These are phyloP conservation scores for Globisporangium spiculum DNA, from an alignment of 352 stramenopile species.

Conservation along the genomic window DNA sequence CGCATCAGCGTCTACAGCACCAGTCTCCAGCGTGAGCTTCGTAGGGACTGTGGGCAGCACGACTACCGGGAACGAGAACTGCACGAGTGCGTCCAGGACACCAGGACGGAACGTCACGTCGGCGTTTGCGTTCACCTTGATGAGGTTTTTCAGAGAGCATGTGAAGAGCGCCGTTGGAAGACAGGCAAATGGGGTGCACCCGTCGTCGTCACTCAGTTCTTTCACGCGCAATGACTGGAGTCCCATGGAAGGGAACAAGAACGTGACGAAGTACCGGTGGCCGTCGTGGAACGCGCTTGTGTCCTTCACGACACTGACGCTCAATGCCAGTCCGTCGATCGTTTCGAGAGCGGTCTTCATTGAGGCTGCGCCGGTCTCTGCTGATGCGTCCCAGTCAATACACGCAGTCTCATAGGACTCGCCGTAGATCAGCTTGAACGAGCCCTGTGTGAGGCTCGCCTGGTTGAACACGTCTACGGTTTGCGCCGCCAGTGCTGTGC, in stretches of 20 bases:
- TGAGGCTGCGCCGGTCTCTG: conserved; percentile 19
- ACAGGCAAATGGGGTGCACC: conserved; percentile 42
- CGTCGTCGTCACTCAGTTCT: not conserved
- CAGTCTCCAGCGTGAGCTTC: conserved; percentile 42
- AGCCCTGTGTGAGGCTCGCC: conserved; percentile 40
- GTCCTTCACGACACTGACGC: conserved; percentile 40
- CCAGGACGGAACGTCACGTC: conserved; percentile 38
- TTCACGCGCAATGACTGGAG: conserved; percentile 39
- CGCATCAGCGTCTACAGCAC: conserved; percentile 25
- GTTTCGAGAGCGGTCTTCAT: conserved; percentile 44
- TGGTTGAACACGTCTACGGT: conserved; percentile 61
- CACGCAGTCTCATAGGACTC: conserved; percentile 30
- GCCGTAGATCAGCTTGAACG: conserved; percentile 57
- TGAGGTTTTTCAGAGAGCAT: conserved; percentile 29
- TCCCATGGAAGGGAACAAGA: conserved; percentile 47
- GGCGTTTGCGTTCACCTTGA: conserved; percentile 46
- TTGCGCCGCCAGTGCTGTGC: conserved; percentile 34
- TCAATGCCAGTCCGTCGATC: conserved; percentile 33
- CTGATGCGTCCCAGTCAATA: conserved; percentile 52
- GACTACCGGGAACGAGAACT: conserved; percentile 49
- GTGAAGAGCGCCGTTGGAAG: conserved; percentile 16
- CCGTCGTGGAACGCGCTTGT: conserved; percentile 45
- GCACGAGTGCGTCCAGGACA: conserved; percentile 45
- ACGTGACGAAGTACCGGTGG: conserved; percentile 45
- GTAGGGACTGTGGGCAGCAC: conserved; percentile 27